Base-by-base conservation (phyloP, 352 stramenopile species). In the Pythium phragmitis region DNA sequence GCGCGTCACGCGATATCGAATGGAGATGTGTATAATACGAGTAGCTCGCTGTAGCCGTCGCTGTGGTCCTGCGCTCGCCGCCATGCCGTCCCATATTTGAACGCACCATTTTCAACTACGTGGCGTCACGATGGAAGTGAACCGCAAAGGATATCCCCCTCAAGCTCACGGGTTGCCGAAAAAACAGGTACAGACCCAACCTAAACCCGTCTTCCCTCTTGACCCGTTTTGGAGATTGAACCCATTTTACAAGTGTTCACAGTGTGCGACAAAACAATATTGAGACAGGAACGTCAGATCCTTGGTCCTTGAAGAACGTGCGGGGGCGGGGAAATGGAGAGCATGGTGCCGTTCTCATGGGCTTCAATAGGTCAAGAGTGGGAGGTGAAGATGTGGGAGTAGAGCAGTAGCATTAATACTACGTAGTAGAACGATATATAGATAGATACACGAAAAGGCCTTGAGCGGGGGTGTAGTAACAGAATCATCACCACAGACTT, bases 51-150 rank as follows among this genome's bases (percentile, higher is more conserved):
- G 1, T 6, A 19, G 43, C 7, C 47, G 28, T 6, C 50, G 33
- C 43, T 43, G 55, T 42, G 4, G 36, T 8, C 54, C 21, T 3
- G 36, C 43, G 21, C 52, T 4, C 11, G 26, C 43, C 48, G 28
- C 11, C 9, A 65, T 2, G 4, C 5, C 42, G 14, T 12, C 7
- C 13, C 11, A 30, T 23, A 39, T 5, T 17, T 19, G 16, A 34
- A 70, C 63, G 51, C 47, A 70, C 63, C 63, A 70, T 70, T 56
- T 64, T 70, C 56, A 70, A 60, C 62, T 70, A 70, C 63, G 63
- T 70, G 62, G 53, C 62, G 43, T 36, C 55, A 60, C 47, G 37
- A 60, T 55, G 50, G 56, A 69, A 64, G 54, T 61, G 60, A 60
- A 57, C 52, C 61, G 37, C 53, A 68, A 57, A 50, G 21, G 61